Base-by-base conservation (phyloP, 805 yeast species). In the Wickerhamiella cacticola region DNA sequence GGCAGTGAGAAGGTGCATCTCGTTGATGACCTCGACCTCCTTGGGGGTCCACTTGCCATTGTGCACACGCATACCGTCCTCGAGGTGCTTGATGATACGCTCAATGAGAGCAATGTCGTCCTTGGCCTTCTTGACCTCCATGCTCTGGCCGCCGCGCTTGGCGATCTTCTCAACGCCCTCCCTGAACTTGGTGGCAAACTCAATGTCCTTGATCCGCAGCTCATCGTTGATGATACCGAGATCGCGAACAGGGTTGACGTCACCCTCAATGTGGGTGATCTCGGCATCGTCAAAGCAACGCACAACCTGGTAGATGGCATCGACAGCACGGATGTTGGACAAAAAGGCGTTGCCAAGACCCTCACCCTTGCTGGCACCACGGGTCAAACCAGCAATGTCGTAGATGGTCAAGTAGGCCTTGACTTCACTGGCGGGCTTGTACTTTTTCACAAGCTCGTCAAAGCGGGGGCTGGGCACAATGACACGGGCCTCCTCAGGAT, bases 221-320 rank as follows among this genome's bases (percentile, higher is more conserved):
- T 92, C 98, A 55, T 82, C 84, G 56, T 75, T 74, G 63, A 92
- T 85, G 64, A 92, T 89, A 56, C 84, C 92, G 69, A 92, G 76
- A 69, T 92, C 98, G 64, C 95, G 84, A 45, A 77, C 80, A 54
- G 98, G 98, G 68, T 92, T 79, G 53, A 92, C 98, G 60, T 88
- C 96, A 64, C 92, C 92, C 70, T 87, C 95, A 60, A 92, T 83
- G 69, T 92, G 98, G 59, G 88, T 87, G 60, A 92, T 92, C 64
- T 92, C 98, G 33, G 96, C 94, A 67, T 92, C 98, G 63, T 87
- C 95, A 62, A 92, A 92, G 69, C 95, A 84, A 69, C 98, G 81
- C 45, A 92, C 97, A 55, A 92, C 95, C 71, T 92, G 97, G 71
- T 83, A 92, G 55, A 92, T 81, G 53, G 96, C 95, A 75, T 92